Evolutionary conservation across 495 filamentous ascomycete species (phyloP).

Genomic region (Aspergillus saccharolyticus): DNA sequence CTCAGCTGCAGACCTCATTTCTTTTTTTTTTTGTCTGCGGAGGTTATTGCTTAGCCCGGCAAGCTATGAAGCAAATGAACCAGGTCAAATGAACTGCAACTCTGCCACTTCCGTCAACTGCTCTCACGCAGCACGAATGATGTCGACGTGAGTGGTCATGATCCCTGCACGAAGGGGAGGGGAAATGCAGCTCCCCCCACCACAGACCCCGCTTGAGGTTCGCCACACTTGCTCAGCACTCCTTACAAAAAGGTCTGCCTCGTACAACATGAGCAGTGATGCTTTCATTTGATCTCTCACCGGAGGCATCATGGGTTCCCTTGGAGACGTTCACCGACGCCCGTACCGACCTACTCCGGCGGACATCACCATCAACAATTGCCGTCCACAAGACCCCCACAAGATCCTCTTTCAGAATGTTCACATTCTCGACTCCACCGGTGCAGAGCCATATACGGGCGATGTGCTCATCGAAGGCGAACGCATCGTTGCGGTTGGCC

Average conservation of each 20-base stretch:
- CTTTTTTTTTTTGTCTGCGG: neutral
- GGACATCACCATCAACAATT: slow-evolving; percentile 1
- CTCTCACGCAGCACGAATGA: no score
- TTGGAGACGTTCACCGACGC: neutral
- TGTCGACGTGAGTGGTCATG: neutral
- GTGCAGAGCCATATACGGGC: slow-evolving; percentile 40
- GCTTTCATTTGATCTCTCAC: neutral
- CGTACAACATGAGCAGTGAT: neutral
- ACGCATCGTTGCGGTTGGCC: slow-evolving; percentile 36
- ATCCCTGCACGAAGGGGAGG: neutral
- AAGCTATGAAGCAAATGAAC: neutral
- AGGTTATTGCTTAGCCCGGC: neutral
- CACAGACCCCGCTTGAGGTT: neutral
- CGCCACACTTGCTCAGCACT: neutral
- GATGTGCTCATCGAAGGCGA: slow-evolving; percentile 44
- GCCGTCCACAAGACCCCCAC: neutral
- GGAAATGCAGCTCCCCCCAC: neutral
- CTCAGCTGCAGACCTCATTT: neutral
- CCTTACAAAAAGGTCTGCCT: neutral
- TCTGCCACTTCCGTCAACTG: neutral
- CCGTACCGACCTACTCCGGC: neutral
- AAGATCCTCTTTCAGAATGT: slow-evolving; percentile 44
- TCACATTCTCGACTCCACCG: slow-evolving; percentile 47
- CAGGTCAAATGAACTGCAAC: neutral
- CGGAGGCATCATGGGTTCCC: neutral